These are phyloP conservation scores for Elsinoe necatrix DNA, from an alignment of 2,329 filamentous ascomycete genomes.

Conservation along the genomic window DNA sequence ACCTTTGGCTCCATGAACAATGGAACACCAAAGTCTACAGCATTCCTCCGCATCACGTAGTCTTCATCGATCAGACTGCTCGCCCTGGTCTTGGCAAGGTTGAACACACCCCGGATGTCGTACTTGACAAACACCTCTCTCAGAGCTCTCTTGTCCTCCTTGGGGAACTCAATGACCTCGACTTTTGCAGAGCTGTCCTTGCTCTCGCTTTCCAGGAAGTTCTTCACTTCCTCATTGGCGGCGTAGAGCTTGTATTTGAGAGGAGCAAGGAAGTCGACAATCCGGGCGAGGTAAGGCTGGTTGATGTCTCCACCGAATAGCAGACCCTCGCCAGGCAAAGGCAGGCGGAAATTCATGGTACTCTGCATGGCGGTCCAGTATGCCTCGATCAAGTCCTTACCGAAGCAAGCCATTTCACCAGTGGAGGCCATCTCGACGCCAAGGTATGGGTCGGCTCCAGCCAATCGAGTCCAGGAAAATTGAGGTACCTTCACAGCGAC, in stretches of 20 bases:
- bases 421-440: slow-evolving; percentile 97
- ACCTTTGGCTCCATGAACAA: slow-evolving; percentile 98
- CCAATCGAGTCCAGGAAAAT: slow-evolving; percentile 97
- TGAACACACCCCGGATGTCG: slow-evolving; percentile 92
- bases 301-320: slow-evolving; percentile 80
- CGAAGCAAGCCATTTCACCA: slow-evolving; percentile 98
- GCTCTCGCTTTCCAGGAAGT: slow-evolving; percentile 64
- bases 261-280: slow-evolving; percentile 79
- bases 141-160: slow-evolving; percentile 87
- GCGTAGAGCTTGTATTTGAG: slow-evolving; percentile 93
- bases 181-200: slow-evolving; percentile 59
- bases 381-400: slow-evolving; percentile 87
- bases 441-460: slow-evolving; percentile 92
- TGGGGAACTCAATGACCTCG: slow-evolving; percentile 94
- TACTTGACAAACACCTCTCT: slow-evolving; percentile 95
- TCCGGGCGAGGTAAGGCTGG: slow-evolving; percentile 61
- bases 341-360: slow-evolving; percentile 98
- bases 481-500: slow-evolving; percentile 96
- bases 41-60: slow-evolving; percentile 97
- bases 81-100: slow-evolving; percentile 74
- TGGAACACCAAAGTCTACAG: slow-evolving; percentile 95
- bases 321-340: slow-evolving; percentile 87
- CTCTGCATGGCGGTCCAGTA: slow-evolving; percentile 97
- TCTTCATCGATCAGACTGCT: slow-evolving; percentile 84
- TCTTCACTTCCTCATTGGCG: slow-evolving; percentile 71